These are phyloP conservation scores for Artemisia tridentata DNA, from an alignment of 129 eudicot genomes.

Conservation along the genomic window DNA sequence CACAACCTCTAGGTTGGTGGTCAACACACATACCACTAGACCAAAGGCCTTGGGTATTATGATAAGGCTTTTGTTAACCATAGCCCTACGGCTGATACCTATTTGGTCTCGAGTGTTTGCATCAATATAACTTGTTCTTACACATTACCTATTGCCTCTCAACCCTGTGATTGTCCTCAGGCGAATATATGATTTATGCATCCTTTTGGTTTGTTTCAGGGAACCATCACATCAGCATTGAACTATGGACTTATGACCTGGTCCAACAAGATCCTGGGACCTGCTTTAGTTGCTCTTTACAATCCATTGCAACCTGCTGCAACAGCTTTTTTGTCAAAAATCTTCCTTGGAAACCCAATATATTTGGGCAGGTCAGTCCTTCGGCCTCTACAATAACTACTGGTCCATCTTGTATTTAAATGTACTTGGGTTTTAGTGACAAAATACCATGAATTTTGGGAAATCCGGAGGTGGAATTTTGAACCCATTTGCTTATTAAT, in stretches of 20 bases:
- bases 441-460: neutral
- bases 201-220: constrained; percentile 46
- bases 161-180: neutral
- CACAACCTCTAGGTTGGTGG: too few relatives aligned
- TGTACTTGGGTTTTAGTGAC: neutral
- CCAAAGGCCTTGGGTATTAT: too few relatives aligned
- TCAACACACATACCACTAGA: too few relatives aligned
- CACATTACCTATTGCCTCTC: neutral
- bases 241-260: constrained; percentile 88
- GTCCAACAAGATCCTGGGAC: constrained; percentile 95
- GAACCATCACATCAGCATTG: constrained; percentile 81
- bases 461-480: neutral
- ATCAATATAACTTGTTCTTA: neutral
- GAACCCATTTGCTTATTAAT: neutral
- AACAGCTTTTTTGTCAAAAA: constrained; percentile 78
- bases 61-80: too few relatives aligned
- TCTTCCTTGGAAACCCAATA: constrained; percentile 89
- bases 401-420: neutral
- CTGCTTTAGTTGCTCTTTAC: constrained; percentile 87
- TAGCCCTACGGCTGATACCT: too few relatives aligned
- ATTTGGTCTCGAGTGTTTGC: too few relatives aligned
- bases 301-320: constrained; percentile 97
- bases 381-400: constrained; percentile 1
- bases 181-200: constrained; percentile 3
- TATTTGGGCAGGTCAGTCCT: constrained; percentile 86